A percentile compares a stretch with the other conserved stretches of the same genome.
These are phyloP conservation scores for Xerocomus potaroensis DNA, from an alignment of 768 basidiomycete genomes.

Conservation along the genomic window DNA sequence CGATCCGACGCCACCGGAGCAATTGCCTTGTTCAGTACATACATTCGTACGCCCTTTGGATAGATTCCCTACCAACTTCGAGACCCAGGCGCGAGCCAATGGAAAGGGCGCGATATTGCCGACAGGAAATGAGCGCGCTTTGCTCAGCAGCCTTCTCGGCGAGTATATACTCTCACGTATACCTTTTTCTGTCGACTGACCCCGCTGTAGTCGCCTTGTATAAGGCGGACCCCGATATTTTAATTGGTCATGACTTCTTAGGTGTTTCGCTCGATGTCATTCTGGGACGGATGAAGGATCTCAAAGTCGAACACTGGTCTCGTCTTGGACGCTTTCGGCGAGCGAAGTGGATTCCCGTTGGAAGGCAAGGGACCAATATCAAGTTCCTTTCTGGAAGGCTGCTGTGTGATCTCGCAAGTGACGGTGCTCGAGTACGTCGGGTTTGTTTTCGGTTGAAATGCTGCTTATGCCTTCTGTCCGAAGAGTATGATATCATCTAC, in stretches of 20 bases:
- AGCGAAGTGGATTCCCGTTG: constrained; percentile 75
- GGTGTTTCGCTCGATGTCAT: constrained; percentile 88
- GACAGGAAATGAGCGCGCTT: constrained; percentile 76
- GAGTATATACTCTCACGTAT: no score
- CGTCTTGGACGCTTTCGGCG: constrained; percentile 87
- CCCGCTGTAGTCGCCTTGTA: constrained; percentile 57
- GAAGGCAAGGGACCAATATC: constrained; percentile 79
- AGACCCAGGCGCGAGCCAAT: constrained; percentile 58
- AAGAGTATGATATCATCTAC: constrained; percentile 97
- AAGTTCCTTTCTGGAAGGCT: constrained; percentile 81
- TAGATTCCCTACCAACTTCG: constrained; percentile 81
- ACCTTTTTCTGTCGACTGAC: background rate
- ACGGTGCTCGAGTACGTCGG: constrained; percentile 77
- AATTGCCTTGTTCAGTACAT: constrained; percentile 74
- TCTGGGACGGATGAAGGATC: constrained; percentile 84
- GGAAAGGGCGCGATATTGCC: constrained; percentile 68
- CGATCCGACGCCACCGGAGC: constrained; percentile 86
- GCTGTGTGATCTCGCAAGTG: constrained; percentile 89
- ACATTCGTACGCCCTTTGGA: constrained; percentile 91
- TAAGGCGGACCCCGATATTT: constrained; percentile 89
- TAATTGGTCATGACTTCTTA: constrained; percentile 92
- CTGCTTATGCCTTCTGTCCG: background rate
- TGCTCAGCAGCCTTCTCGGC: constrained; percentile 82
- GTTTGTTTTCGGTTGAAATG: background rate
- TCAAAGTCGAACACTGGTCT: constrained; percentile 92